Percentiles rank a stretch among this genome's conserved stretches.
Evolutionary conservation across 148 eudicot genomes (phyloP).

Genomic region (Hydrangea macrophylla): DNA sequence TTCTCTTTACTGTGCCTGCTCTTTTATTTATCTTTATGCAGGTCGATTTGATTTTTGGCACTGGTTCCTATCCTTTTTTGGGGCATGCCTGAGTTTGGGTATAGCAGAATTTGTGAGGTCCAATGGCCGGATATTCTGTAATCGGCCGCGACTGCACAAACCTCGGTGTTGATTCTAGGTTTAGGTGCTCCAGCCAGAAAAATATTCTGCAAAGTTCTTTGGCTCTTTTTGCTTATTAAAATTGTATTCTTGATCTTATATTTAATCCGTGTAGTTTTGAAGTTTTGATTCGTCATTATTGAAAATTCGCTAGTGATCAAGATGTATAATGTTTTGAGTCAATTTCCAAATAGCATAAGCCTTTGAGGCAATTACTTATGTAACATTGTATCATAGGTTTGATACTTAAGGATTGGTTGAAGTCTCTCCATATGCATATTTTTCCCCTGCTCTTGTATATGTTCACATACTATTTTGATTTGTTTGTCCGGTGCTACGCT

Average conservation of each 20-base stretch:
- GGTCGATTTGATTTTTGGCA: slow-evolving; percentile 49
- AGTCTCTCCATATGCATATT: too few relatives aligned
- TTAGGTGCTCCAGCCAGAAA: neutral
- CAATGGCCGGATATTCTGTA: slow-evolving; percentile 81
- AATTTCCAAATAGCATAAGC: too few relatives aligned
- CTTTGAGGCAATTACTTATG: too few relatives aligned
- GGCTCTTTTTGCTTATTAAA: neutral
- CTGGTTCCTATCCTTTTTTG: slow-evolving; percentile 54
- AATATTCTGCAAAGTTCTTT: neutral
- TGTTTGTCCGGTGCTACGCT: too few relatives aligned
- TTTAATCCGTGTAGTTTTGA: neutral
- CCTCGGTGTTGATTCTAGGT: slow-evolving; percentile 39
- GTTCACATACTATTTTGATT: too few relatives aligned
- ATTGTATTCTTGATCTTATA: neutral
- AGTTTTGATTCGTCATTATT: neutral
- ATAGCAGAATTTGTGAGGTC: slow-evolving; percentile 59
- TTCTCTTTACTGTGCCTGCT: neutral
- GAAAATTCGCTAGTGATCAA: too few relatives aligned
- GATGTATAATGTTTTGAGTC: too few relatives aligned
- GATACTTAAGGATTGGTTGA: too few relatives aligned
- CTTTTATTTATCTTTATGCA: slow-evolving; percentile 25
- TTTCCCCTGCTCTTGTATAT: too few relatives aligned
- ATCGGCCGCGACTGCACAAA: slow-evolving; percentile 76
- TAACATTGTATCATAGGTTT: too few relatives aligned
- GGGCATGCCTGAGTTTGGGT: slow-evolving; percentile 67